Base-by-base conservation (phyloP, 2,329 filamentous ascomycete species). In the Eutypella sp. region DNA sequence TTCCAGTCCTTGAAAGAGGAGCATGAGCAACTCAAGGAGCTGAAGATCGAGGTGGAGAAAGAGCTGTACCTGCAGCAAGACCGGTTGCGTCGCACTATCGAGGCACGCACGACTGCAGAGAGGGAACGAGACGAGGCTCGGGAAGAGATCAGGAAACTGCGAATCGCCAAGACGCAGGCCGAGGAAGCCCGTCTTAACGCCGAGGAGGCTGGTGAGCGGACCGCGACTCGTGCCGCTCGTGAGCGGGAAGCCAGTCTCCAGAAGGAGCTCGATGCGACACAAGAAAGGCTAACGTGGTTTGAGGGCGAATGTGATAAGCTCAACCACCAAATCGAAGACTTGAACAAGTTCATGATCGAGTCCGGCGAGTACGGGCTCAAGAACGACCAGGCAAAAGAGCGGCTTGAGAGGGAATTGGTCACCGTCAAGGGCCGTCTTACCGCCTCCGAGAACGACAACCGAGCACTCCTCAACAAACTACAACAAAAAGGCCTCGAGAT, bases 401-500 rank as follows among this genome's bases (percentile, higher is more conserved):
- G 93, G 29, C 76, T 96, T 38, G 91, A 97, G 65, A 82, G 90
- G 19, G 93, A 99, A 63, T 76, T 97, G 6, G 85, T 89, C 19
- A 96, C 92, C 1, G 81, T 96, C 55, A 95, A 93, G 65, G 91
- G 91, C 49, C 85, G 92, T 19, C 74, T 99, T 34, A 79, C 85
- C 7, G 93, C 92, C 20, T 97, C 92, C 0, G 92, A 99, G 64
- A 96, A 97, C 57, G 92, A 97, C 68, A 97, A 97, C 59, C 85
- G 89, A 42, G 85, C 90, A 5, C 73, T 99, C n/a, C 77, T 97
- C 54, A 97, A 96, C 71, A 97, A 97, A 67, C 77, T 99, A 16
- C 92, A 97, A 60, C 92, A 97, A 60, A 97, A 97, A 72, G 93
- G 95, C 24, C 78, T 99, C 6, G 92, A 99, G 62, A 95, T 99